Evolutionary conservation across 371 early-diverging fungal genomes (phyloP).

Genomic region (Choanephora cucurbitarum): DNA sequence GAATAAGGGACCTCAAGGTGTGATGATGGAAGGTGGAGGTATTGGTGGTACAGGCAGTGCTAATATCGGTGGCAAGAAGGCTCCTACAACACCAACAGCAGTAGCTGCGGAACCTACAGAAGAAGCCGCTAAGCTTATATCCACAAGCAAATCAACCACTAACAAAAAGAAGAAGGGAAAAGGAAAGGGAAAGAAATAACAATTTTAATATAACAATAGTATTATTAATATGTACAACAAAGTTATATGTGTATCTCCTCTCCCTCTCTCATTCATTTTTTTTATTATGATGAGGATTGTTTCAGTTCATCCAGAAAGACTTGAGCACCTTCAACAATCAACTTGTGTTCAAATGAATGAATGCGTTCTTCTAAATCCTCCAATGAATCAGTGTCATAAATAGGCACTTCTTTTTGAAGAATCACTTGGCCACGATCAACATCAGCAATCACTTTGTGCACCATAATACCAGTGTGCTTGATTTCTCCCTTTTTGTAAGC

Average conservation of each 20-base stretch:
- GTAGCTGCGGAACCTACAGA: not conserved
- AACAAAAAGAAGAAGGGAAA: slow-evolving; percentile 20
- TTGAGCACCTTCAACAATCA: slow-evolving; percentile 75
- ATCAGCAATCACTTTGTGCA: slow-evolving; percentile 93
- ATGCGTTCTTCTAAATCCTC: slow-evolving; percentile 84
- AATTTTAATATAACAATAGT: not conserved
- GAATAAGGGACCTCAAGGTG: slow-evolving; percentile 61
- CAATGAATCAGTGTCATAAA: slow-evolving; percentile 74
- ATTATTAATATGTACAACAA: not conserved
- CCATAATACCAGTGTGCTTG: slow-evolving; percentile 91
- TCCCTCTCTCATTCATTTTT: too few species aligned
- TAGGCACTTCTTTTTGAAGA: slow-evolving; percentile 75
- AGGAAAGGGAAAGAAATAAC: slow-evolving; percentile 15
- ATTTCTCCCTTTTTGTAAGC: slow-evolving; percentile 80
- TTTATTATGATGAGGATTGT: slow-evolving; percentile 11
- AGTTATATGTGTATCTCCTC: too few species aligned
- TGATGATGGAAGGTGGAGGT: slow-evolving; percentile 64
- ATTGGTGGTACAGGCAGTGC: slow-evolving; percentile 75
- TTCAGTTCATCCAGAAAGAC: slow-evolving; percentile 35
- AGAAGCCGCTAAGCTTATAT: slow-evolving; percentile 1
- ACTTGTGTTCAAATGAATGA: slow-evolving; percentile 83
- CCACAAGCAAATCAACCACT: not conserved
- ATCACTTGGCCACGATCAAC: slow-evolving; percentile 94
- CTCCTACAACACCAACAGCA: not conserved
- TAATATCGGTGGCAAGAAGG: slow-evolving; percentile 57